Evolutionary conservation across 257 asterid species (phyloP).

Genomic region (Solanum piurae): DNA sequence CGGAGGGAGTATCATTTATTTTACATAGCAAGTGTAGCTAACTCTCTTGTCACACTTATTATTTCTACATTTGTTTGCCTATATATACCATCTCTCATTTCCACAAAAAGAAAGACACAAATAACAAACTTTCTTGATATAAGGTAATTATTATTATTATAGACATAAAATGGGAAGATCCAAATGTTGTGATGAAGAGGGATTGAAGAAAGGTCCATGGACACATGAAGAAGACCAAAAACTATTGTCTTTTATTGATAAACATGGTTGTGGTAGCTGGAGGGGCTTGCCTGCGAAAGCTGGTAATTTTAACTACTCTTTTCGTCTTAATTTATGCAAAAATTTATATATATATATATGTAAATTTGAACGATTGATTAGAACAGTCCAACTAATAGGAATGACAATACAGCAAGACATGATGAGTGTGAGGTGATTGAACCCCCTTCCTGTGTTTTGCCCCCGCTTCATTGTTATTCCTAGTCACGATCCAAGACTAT

Average conservation of each 20-base stretch:
- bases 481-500: background rate
- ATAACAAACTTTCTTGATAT: background rate
- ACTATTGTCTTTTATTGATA: constrained; percentile 7
- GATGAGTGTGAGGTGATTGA: background rate
- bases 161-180: constrained; percentile 9
- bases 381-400: background rate
- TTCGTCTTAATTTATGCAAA: background rate
- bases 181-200: constrained; percentile 9
- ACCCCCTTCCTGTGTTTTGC: background rate
- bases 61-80: background rate
- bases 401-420: background rate
- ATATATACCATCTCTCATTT: background rate
- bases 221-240: constrained; percentile 21
- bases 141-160: background rate
- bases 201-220: constrained; percentile 26
- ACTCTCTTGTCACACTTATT: background rate
- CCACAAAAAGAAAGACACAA: background rate
- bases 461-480: background rate
- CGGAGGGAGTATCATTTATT: background rate
- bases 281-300: constrained; percentile 21
- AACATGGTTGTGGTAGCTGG: constrained; percentile 20
- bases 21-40: background rate
- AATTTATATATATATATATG: background rate
- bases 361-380: background rate
- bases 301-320: background rate